Base-by-base conservation (phyloP, 495 filamentous ascomycete genomes). In the Tricharina praecox region DNA sequence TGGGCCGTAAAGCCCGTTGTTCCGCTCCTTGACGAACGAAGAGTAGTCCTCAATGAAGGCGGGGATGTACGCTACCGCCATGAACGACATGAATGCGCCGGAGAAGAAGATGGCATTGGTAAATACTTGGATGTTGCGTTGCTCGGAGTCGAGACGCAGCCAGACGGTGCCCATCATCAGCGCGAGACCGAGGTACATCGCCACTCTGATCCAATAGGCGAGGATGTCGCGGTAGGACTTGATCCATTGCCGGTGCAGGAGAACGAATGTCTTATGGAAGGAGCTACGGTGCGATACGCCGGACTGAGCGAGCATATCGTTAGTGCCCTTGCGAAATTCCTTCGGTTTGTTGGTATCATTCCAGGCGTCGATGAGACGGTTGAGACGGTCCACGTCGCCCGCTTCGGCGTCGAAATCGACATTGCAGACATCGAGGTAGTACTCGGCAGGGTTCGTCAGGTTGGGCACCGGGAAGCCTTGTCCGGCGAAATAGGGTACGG, bases 81-180 rank as follows among this genome's bases (percentile, higher is more conserved):
- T 90, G 70, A 90, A 90, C 28, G 77, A 82, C 81, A 90, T 85
- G 67, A 90, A 90, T 0, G 82, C 83, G 0, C 71, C 76, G 13
- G 83, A 81, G 60, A 82, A 86, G 73, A 82, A 75, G 50, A 90
- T 84, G 30, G 78, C 79, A 53, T 88, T 90, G 58, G 74, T 81
- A 56, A 82, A 78, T 3, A 83, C 75, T 48, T 82, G 75, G 52
- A 90, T 87, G 47, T 74, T 72, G 5, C 67, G 64, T 54, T 90
- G 81, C 2, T 68, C 57, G 1, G 75, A 66, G 10, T 68, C 61
- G 0, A 90, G 66, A 4, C 82, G 73, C 18, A 88, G 66, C 79
- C 79, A 90, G 19, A 88, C 81, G 1, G 83, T 88, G 2, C 83
- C 83, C 77, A 86, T 83, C 79, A 90, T 80, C 51, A 90, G 77